Base-by-base conservation (phyloP, 1,284 basidiomycete genomes). In the Vanrija sp. region DNA sequence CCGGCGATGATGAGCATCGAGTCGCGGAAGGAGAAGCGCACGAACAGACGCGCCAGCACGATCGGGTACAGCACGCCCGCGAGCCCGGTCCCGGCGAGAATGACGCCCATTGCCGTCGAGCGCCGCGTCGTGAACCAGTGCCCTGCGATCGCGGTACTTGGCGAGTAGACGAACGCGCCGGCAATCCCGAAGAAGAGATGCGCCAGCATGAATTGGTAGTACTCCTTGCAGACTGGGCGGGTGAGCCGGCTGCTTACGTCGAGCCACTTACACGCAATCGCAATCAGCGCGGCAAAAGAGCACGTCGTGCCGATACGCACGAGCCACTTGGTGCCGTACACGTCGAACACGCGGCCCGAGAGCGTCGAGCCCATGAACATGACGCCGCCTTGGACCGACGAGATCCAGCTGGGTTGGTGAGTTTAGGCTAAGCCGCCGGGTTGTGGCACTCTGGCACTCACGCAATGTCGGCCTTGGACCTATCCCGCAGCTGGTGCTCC, bases 31-130 rank as follows among this genome's bases (percentile, higher is more conserved):
- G 61, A 71, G 12, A 67, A 38, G 34, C 52, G 16, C 21, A 56
- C 52, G 34, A 76, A 67, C 4, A 76, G 60, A 23, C 61, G 59
- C 51, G 68, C 65, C 16, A 76, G 53, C 47, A 67, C 64, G 52
- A 76, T 71, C 7, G 74, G 74, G 50, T 73, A 72, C 48, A 74
- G 63, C 8, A 76, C 67, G 14, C 73, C 73, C 4, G 69, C 71
- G 14, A 73, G 46, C 4, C 72, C 72, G 19, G 63, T 63, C 7
- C 74, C 74, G 38, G 65, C 67, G 2, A 67, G 63, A 18, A 74
- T 69, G 50, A 75, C 62, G 1, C 70, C 73, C 5, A 73, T 62
- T 0, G 74, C 74, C 0, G 67, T 68, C 3, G 67, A 64, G 23
- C 73, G 59, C 28, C 61, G 62, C 25, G 63, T 58, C 49, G 66